phyloP scores from a whole-genome alignment of 2,329 filamentous ascomycete genomes.

The Ophiosphaerella herpotricha region DNA sequence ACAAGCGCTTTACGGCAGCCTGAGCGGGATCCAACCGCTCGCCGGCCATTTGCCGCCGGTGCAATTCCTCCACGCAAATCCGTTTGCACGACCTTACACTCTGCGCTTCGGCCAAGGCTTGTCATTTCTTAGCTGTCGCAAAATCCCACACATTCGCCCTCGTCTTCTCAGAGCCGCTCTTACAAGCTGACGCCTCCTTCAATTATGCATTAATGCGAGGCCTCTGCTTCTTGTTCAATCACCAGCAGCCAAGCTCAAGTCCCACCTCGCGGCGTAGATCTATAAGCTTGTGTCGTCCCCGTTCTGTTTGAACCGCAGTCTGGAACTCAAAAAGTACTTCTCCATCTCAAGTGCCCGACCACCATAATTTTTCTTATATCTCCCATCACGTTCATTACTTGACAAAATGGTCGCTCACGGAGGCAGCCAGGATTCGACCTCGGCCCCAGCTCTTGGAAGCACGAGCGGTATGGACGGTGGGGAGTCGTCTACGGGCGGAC shows the following conservation, averaged over 20 bases:
- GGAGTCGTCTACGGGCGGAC: conserved; percentile 15
- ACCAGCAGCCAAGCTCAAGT: conserved; percentile 21
- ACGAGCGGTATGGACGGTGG: conserved; percentile 24
- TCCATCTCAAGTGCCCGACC: not conserved
- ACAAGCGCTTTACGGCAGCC: no score
- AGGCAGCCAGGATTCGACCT: conserved; percentile 27
- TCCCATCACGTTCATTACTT: no score
- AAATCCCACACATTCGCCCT: conserved; percentile 34
- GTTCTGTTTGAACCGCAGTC: conserved; percentile 27
- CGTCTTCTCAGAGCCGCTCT: conserved; percentile 18
- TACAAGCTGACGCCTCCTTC: conserved; percentile 6
- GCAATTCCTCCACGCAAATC: conserved; percentile 1
- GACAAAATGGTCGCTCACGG: conserved; percentile 40
- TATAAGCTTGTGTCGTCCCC: conserved; percentile 26
- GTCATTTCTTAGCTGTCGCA: conserved; percentile 39
- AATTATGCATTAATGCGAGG: conserved; percentile 37
- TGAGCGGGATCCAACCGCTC: conserved; percentile 2
- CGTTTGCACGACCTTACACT: conserved; percentile 26
- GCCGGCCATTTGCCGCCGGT: not conserved
- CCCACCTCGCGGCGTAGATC: conserved; percentile 10
- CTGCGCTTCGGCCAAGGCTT: conserved; percentile 39
- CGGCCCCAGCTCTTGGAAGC: conserved; percentile 7
- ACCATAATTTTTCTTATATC: not conserved
- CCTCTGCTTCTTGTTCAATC: conserved; percentile 6
- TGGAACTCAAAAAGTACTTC: conserved; percentile 29